Base-by-base conservation (phyloP, 2,329 filamentous ascomycete genomes). In the Claviceps sorghi region DNA sequence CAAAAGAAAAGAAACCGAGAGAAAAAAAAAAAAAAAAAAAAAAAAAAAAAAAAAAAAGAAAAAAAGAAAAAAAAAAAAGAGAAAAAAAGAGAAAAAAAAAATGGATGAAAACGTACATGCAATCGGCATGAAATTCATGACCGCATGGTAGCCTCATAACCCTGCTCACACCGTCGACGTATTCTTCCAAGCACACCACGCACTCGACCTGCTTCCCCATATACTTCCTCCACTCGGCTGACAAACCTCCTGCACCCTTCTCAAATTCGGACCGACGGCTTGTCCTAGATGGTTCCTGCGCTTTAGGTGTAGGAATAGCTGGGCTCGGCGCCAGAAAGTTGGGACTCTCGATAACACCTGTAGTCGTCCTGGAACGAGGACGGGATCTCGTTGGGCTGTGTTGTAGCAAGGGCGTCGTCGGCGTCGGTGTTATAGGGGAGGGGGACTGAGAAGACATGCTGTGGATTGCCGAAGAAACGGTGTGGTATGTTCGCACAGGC, bases 61-160 rank as follows among this genome's bases (percentile, higher is more conserved):
- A 21, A n/a, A 44, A 17, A 19, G 4, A 2, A 15, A 13, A 34
- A n/a, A 34, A 21, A 4, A 29, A 36, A 29, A 22, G n/a, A n/a
- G n/a, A 2, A n/a, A 32, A 8, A 9, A 6, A 9, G 4, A n/a
- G 15, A 4, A 11, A 34, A 29, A 52, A 21, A 7, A 13, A 9
- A 11, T 4, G 11, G 17, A 13, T 8, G 19, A 15, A 17, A 50
- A 85, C 89, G 84, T 72, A 95, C 89, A 98, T 97, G 89, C 93
- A 98, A 65, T 95, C 89, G 30, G 77, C 91, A 67, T 98, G 93
- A 68, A 97, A 98, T 63, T 98, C 93, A 66, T 98, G 93, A 38
- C 93, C 93, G 68, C 93, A 98, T 9, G 93, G 93, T 54, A 98
- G 71, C 64, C 89, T 94, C 93, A 98, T 98, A 41, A 98, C 91